Evolutionary conservation across 768 basidiomycete species (phyloP).

Genomic region (Leccinum longicurvipes): DNA sequence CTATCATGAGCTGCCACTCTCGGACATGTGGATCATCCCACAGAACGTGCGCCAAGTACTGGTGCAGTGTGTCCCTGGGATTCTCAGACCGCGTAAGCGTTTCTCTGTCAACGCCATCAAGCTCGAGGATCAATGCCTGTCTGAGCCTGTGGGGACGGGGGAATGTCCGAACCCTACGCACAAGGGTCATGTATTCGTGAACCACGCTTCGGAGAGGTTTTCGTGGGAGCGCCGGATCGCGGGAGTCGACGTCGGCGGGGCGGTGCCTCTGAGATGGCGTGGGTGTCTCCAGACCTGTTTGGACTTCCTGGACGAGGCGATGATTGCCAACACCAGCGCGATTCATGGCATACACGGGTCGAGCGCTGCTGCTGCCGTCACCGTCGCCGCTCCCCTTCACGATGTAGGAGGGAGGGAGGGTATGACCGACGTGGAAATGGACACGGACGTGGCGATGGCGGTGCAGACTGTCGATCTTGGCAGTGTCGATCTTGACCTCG

Average conservation of each 20-base stretch:
- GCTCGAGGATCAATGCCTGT: background rate
- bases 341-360: too few relatives aligned
- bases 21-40: conserved; percentile 5
- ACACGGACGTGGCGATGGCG: conserved; percentile 2
- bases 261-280: conserved; percentile 38
- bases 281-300: conserved; percentile 66
- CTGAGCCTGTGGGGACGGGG: conserved; percentile 36
- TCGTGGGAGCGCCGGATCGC: conserved; percentile 62
- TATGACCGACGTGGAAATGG: conserved; percentile 4
- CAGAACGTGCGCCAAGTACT: conserved; percentile 23
- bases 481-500: conserved; percentile 1
- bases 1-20: too few relatives aligned
- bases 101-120: conserved; percentile 9
- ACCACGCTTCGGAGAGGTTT: conserved; percentile 53
- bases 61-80: conserved; percentile 26
- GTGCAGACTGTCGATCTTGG: conserved; percentile 24
- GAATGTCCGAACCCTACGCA: conserved; percentile 45
- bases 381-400: background rate
- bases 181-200: conserved; percentile 39
- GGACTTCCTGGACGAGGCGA: conserved; percentile 45
- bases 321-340: background rate
- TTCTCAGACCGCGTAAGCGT: conserved; percentile 26
- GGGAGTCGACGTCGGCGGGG: conserved; percentile 45
- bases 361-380: background rate
- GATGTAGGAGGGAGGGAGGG: conserved; percentile 1